These are phyloP conservation scores for Boletus sp. DNA, from an alignment of 768 basidiomycete species.

Conservation along the genomic window DNA sequence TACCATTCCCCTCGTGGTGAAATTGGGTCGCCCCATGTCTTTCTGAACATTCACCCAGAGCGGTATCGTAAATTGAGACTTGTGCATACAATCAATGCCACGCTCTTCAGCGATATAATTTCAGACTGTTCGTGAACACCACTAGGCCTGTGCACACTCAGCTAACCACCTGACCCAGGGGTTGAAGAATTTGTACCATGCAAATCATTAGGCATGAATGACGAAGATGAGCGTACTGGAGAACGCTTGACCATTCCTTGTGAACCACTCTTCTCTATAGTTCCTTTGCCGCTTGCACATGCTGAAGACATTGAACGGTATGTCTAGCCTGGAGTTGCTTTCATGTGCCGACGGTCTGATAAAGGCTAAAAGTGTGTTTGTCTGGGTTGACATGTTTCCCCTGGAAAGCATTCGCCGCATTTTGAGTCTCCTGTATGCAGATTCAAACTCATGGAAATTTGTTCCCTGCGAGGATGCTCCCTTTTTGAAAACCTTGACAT, in stretches of 20 bases:
- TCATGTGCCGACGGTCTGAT: background rate
- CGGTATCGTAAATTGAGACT: conserved; percentile 50
- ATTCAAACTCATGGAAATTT: conserved; percentile 31
- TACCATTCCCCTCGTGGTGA: conserved; percentile 34
- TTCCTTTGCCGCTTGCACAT: conserved; percentile 32
- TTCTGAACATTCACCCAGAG: conserved; percentile 42
- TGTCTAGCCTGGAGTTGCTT: conserved; percentile 5
- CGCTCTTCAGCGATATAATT: conserved; percentile 32
- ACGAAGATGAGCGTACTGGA: conserved; percentile 38
- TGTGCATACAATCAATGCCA: conserved; percentile 36
- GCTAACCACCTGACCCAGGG: conserved; percentile 33
- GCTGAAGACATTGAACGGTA: conserved; percentile 45
- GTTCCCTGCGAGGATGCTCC: conserved; percentile 19
- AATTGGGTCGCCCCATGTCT: conserved; percentile 16
- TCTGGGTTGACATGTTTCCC: conserved; percentile 51
- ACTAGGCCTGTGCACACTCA: background rate
- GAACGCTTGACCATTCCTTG: conserved; percentile 45
- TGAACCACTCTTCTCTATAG: conserved; percentile 36
- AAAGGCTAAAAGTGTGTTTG: conserved; percentile 35
- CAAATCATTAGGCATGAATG: conserved; percentile 32
- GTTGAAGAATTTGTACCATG: conserved; percentile 36
- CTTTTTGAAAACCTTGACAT: conserved; percentile 26
- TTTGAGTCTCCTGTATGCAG: conserved; percentile 32
- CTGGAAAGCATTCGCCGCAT: conserved; percentile 47
- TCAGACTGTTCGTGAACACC: conserved; percentile 36